A percentile compares a stretch with the other conserved stretches of the same genome.
These are phyloP conservation scores for Chlamydomonas eustigma DNA, from an alignment of 139 green algal species.

Conservation along the genomic window DNA sequence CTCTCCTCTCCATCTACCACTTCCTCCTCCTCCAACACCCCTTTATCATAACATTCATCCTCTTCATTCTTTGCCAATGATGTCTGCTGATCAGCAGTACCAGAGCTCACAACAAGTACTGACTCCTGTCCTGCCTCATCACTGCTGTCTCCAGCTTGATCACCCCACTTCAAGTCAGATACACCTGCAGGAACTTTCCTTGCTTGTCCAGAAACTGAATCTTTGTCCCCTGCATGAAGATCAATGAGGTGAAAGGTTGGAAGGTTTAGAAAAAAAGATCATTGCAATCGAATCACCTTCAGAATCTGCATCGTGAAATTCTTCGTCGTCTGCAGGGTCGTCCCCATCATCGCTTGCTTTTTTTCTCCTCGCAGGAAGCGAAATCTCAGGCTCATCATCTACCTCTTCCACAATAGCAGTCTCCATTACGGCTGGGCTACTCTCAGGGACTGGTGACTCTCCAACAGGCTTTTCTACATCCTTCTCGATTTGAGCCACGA, in stretches of 20 bases:
- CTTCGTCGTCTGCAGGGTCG: slow-evolving; percentile 22
- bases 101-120: not conserved
- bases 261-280: not conserved
- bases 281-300: not conserved
- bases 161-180: not conserved
- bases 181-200: not conserved
- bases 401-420: not conserved
- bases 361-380: slow-evolving; percentile 11
- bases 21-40: slow-evolving; percentile 8
- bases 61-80: slow-evolving; percentile 15
- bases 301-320: slow-evolving; percentile 29
- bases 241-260: not conserved
- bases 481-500: not conserved
- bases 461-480: not conserved
- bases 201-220: not conserved
- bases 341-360: slow-evolving; percentile 40
- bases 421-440: not conserved
- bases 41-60: not conserved
- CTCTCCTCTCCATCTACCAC: slow-evolving; percentile 8
- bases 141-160: not conserved
- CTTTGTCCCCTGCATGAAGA: not conserved
- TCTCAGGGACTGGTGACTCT: not conserved
- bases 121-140: not conserved
- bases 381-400: not conserved
- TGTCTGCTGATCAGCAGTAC: not conserved